Conservation (phyloP, 192 early-diverging fungal genomes). For the Podila horticola region DNA sequence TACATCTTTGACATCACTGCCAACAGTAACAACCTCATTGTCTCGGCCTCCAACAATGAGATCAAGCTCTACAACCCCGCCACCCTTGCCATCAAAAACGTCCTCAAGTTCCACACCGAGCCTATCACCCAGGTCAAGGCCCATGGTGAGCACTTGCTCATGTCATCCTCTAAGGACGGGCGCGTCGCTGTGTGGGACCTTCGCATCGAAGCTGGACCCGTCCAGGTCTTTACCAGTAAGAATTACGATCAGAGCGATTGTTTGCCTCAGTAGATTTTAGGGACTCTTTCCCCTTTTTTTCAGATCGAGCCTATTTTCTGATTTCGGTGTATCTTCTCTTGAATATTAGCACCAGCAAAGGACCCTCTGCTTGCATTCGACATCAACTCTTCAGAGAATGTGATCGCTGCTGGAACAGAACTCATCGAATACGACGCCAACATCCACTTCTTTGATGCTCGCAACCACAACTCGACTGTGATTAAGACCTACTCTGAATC, state of each 20-base stretch:
- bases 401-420: conserved; percentile 67
- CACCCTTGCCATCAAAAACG: conserved; percentile 56
- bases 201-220: conserved; percentile 58
- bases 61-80: conserved; percentile 72
- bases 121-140: conserved; percentile 71
- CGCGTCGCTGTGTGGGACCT: conserved; percentile 76
- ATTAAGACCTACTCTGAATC: conserved; percentile 66
- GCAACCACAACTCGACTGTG: conserved; percentile 36
- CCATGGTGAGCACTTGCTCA: conserved; percentile 64
- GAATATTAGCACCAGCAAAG: conserved; percentile 13
- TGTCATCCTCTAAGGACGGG: conserved; percentile 72
- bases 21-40: conserved; percentile 54
- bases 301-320: too few relatives aligned
- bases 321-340: background rate
- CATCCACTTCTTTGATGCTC: conserved; percentile 61
- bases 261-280: background rate
- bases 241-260: too few relatives aligned
- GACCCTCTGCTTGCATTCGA: conserved; percentile 62
- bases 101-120: conserved; percentile 65
- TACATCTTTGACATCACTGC: conserved; percentile 69
- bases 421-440: conserved; percentile 55
- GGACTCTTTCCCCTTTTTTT: conserved; percentile 20
- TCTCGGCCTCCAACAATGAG: conserved; percentile 70
- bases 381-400: conserved; percentile 57
- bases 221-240: conserved; percentile 69